phyloP scores from a whole-genome alignment of 2,329 filamentous ascomycete species.

The Calonectria hawksworthii region DNA sequence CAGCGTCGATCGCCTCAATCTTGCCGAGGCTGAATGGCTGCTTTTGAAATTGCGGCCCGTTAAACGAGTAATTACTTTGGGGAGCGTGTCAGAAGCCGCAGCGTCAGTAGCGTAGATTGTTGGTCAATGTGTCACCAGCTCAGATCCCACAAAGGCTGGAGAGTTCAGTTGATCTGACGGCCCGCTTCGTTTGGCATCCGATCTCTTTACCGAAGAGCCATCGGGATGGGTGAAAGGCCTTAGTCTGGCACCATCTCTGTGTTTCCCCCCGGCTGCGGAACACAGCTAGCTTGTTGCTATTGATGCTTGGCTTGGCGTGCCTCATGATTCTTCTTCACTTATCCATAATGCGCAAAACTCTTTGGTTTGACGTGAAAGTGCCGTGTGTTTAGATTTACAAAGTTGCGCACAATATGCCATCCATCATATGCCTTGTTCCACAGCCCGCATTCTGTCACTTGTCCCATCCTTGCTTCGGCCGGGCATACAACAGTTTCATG shows the following conservation, averaged over 20 bases:
- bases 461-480: not conserved
- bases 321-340: too few species aligned
- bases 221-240: not conserved
- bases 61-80: not conserved
- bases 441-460: not conserved
- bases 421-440: not conserved
- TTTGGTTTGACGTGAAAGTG: not conserved
- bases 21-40: not conserved
- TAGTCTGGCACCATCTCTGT: not conserved
- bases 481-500: not conserved
- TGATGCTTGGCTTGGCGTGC: not conserved
- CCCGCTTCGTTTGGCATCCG: conserved; percentile 3
- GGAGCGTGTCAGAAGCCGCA: not conserved
- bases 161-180: not conserved
- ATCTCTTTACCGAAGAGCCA: not conserved
- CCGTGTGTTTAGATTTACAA: not conserved
- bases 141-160: not conserved
- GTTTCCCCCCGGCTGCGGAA: not conserved
- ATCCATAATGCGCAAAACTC: too few species aligned
- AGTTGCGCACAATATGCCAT: not conserved
- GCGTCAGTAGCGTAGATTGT: not conserved
- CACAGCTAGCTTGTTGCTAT: not conserved
- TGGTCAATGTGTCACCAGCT: not conserved
- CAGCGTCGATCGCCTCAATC: not conserved
- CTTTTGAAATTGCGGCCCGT: conserved; percentile 1